Percentiles rank a stretch among this genome's conserved stretches.
These are phyloP conservation scores for Colletotrichum lupini DNA, from an alignment of 2,329 filamentous ascomycete genomes.

Conservation along the genomic window DNA sequence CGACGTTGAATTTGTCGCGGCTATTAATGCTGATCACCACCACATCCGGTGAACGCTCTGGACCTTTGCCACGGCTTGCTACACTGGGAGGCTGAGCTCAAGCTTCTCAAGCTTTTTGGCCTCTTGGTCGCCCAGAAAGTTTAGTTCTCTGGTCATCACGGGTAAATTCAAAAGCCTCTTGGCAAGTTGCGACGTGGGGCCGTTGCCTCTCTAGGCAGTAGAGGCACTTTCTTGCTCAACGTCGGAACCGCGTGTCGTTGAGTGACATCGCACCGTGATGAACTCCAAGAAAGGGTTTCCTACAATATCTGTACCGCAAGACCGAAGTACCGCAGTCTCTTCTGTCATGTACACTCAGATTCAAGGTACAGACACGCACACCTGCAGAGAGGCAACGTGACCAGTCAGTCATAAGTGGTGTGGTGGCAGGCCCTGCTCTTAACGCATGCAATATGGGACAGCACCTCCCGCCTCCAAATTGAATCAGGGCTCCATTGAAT, in stretches of 20 bases:
- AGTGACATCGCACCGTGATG: constrained; percentile 16
- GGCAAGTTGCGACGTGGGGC: constrained; percentile 17
- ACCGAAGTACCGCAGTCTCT: neutral
- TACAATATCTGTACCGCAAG: constrained; percentile 2
- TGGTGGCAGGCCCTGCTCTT: constrained; percentile 18
- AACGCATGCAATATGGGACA: constrained; percentile 22
- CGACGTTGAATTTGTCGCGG: neutral
- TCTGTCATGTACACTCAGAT: neutral
- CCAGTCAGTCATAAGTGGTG: constrained; percentile 10
- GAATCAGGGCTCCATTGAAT: constrained; percentile 4
- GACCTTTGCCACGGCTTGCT: constrained; percentile 9
- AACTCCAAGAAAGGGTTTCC: neutral
- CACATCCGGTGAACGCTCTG: neutral
- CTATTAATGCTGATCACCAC: constrained; percentile 3
- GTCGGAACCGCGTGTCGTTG: constrained; percentile 1
- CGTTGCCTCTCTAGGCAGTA: neutral
- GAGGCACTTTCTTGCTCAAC: neutral
- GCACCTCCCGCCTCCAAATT: constrained; percentile 31
- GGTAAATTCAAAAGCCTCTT: constrained; percentile 29
- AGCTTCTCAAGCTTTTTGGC: constrained; percentile 34
- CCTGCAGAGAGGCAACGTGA: constrained; percentile 23
- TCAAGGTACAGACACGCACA: neutral
- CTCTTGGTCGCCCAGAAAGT: constrained; percentile 20
- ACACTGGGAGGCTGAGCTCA: constrained; percentile 29
- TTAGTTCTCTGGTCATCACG: constrained; percentile 16